These are phyloP conservation scores for Ammopiptanthus mongolicus DNA, from an alignment of 306 rosid genomes.

Conservation along the genomic window DNA sequence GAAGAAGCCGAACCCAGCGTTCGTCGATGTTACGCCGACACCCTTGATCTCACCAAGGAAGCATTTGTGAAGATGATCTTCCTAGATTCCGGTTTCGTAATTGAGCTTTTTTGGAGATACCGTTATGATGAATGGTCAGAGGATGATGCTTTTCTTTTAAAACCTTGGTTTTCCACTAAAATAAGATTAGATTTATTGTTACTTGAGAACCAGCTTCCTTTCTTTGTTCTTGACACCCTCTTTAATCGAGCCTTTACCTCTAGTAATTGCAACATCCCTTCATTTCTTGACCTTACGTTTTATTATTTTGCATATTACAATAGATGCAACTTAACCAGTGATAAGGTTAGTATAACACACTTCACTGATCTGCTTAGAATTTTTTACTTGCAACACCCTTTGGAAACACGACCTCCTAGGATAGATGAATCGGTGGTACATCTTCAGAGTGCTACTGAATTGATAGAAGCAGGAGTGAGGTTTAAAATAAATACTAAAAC, in stretches of 20 bases:
- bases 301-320: slow-evolving; percentile 12
- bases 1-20: neutral
- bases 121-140: neutral
- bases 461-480: slow-evolving; percentile 27
- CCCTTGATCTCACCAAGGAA: neutral
- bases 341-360: slow-evolving; percentile 12
- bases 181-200: slow-evolving; percentile 14
- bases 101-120: slow-evolving; percentile 3
- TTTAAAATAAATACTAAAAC: neutral
- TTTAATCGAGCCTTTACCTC: neutral
- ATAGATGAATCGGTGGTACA: neutral
- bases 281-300: slow-evolving; percentile 19
- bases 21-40: slow-evolving; percentile 18
- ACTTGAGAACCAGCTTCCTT: slow-evolving; percentile 32
- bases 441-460: slow-evolving; percentile 19
- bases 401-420: neutral
- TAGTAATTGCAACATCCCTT: neutral
- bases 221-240: neutral
- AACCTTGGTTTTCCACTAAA: slow-evolving; percentile 1
- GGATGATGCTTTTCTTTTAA: neutral
- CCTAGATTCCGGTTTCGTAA: slow-evolving; percentile 19
- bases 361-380: slow-evolving; percentile 36
- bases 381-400: slow-evolving; percentile 22
- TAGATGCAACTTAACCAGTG: neutral
- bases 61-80: slow-evolving; percentile 21